Conservation (phyloP, 2,329 filamentous ascomycete species). For the Teratosphaeria pseudoeucalypti region DNA sequence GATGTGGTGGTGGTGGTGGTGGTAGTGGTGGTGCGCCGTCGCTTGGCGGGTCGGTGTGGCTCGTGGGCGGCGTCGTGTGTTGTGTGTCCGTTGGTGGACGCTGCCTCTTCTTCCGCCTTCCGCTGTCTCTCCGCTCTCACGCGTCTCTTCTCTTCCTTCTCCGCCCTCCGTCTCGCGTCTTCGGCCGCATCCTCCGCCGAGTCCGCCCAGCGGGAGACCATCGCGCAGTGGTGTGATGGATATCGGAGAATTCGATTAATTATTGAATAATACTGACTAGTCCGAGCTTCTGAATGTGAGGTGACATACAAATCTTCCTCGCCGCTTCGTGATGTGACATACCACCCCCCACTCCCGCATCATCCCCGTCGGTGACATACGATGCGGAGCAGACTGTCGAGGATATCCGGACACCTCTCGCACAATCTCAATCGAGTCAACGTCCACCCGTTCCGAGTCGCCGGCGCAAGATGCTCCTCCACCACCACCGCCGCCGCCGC, state of each 20-base stretch:
- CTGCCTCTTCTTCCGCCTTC: conserved; percentile 48
- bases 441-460: conserved; percentile 6
- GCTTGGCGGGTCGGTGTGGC: conserved; percentile 42
- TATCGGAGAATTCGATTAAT: no score
- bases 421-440: conserved; percentile 9
- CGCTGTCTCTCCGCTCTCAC: conserved; percentile 73
- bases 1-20: no score
- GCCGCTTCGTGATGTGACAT: neutral
- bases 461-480: conserved; percentile 27
- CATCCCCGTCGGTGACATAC: conserved; percentile 3
- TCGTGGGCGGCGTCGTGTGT: conserved; percentile 12
- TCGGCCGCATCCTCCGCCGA: conserved; percentile 69
- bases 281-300: neutral
- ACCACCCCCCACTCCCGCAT: neutral
- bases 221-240: conserved; percentile 1
- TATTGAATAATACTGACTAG: neutral
- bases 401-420: conserved; percentile 14
- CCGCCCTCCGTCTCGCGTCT: conserved; percentile 60
- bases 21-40: conserved; percentile 32
- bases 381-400: conserved; percentile 20
- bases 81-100: conserved; percentile 11
- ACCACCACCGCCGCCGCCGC: no score
- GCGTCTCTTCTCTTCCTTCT: conserved; percentile 84
- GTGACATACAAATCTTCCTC: neutral
- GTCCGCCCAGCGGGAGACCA: conserved; percentile 73